Conservation (phyloP, 1,139 yeast species). For the Yamadazyma spencermartinsiae region DNA sequence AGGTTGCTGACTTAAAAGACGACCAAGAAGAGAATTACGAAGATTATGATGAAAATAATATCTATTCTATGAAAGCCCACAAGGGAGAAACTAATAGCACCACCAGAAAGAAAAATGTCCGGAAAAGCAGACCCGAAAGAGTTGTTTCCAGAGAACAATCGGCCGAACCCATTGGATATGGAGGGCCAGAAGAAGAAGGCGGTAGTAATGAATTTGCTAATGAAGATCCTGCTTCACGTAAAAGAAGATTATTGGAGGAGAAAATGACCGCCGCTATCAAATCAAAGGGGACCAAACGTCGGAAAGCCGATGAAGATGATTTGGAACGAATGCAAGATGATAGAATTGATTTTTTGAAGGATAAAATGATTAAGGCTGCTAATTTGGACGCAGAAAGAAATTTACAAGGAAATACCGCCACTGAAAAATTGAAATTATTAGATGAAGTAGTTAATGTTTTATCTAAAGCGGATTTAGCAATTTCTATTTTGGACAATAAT, state of each 20-base stretch:
- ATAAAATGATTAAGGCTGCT: slow-evolving; percentile 92
- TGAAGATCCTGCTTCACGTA: slow-evolving; percentile 53
- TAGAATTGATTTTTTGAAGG: slow-evolving; percentile 75
- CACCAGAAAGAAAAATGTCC: slow-evolving; percentile 43
- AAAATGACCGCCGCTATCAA: slow-evolving; percentile 76
- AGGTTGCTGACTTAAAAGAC: slow-evolving; percentile 13
- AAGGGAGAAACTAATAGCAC: slow-evolving; percentile 20
- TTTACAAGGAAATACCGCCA: slow-evolving; percentile 74
- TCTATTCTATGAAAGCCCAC: slow-evolving; percentile 35
- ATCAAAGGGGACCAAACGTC: slow-evolving; percentile 57
- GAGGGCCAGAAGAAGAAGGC: slow-evolving; percentile 12
- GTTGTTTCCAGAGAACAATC: slow-evolving; percentile 10
- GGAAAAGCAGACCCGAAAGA: slow-evolving; percentile 21
- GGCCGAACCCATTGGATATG: slow-evolving; percentile 8
- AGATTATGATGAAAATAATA: slow-evolving; percentile 26
- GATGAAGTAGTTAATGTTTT: slow-evolving; percentile 76
- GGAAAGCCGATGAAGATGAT: slow-evolving; percentile 83
- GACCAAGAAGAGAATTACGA: slow-evolving; percentile 25
- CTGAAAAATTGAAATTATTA: slow-evolving; percentile 79
- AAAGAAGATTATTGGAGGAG: slow-evolving; percentile 78
- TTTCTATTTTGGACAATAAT: slow-evolving; percentile 91
- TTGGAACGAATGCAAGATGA: slow-evolving; percentile 95
- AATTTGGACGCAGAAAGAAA: slow-evolving; percentile 85
- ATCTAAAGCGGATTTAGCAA: slow-evolving; percentile 82
- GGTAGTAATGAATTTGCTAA: slow-evolving; percentile 19